These are phyloP conservation scores for Aegilops longissima DNA, from an alignment of 176 grass and related monocot species.

Conservation along the genomic window DNA sequence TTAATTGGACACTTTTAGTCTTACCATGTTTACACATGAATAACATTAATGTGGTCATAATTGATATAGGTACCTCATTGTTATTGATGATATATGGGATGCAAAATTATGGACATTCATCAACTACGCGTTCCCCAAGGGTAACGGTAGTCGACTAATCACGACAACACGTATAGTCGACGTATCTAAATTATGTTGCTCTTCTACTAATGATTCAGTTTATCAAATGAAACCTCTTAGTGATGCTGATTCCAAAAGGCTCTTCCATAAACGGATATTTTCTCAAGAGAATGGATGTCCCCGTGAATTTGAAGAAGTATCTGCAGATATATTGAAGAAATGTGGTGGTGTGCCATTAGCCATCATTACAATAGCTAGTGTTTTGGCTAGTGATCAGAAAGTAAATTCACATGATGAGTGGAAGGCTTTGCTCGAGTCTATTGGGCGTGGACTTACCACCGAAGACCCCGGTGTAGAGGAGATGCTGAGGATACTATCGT, in stretches of 20 bases:
- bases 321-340: not conserved
- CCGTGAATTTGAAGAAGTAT: not conserved
- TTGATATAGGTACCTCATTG: not conserved
- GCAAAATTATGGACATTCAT: not conserved
- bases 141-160: not conserved
- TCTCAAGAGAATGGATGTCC: not conserved
- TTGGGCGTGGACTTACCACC: not conserved
- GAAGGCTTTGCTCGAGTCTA: accelerated
- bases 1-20: too few relatives aligned
- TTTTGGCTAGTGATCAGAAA: not conserved
- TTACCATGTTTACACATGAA: too few relatives aligned
- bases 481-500: not conserved
- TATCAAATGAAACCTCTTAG: not conserved
- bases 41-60: not conserved
- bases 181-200: not conserved
- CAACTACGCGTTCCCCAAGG: not conserved
- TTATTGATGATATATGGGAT: slow-evolving; percentile 11
- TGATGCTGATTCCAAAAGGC: not conserved
- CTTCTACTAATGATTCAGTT: not conserved
- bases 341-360: not conserved
- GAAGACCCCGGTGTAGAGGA: not conserved
- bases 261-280: not conserved
- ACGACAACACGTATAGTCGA: not conserved
- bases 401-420: not conserved
- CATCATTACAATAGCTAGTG: slow-evolving; percentile 5